Percentiles rank a stretch among this genome's conserved stretches.
Conservation (phyloP, 1,139 yeast species). For the Magnusiomyces magnusii region DNA sequence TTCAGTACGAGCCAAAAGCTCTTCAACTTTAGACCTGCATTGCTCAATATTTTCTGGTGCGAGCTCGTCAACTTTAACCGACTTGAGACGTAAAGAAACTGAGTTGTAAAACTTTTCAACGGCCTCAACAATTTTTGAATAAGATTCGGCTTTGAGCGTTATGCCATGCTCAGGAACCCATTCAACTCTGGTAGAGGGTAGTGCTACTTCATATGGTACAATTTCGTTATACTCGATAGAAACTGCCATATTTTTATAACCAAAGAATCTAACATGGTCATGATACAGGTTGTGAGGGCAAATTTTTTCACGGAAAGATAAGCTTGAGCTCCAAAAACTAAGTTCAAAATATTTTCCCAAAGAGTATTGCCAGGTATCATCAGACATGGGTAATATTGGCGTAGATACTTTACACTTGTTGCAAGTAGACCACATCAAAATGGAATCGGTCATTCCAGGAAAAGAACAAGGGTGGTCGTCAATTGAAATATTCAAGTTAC, state of each 20-base stretch:
- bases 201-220: constrained; percentile 67
- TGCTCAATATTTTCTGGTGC: constrained; percentile 64
- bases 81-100: constrained; percentile 58
- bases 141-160: constrained; percentile 57
- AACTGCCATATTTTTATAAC: constrained; percentile 71
- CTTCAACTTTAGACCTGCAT: constrained; percentile 53
- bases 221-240: constrained; percentile 69
- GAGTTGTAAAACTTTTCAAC: constrained; percentile 61
- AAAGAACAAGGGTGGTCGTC: constrained; percentile 52
- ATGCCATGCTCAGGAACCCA: constrained; percentile 73
- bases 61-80: constrained; percentile 74
- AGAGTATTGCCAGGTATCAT: constrained; percentile 82
- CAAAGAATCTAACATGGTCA: constrained; percentile 78
- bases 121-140: constrained; percentile 46
- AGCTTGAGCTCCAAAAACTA: constrained; percentile 62
- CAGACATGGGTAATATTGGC: constrained; percentile 80
- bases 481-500: constrained; percentile 69
- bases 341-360: constrained; percentile 90
- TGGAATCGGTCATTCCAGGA: constrained; percentile 57
- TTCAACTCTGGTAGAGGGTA: constrained; percentile 63
- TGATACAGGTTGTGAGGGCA: constrained; percentile 77
- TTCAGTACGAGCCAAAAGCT: constrained; percentile 47
- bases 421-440: constrained; percentile 91
- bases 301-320: constrained; percentile 41
- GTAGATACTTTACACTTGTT: constrained; percentile 67